Percentiles rank a stretch among this genome's conserved stretches.
Conservation (phyloP, 306 rosid species). For the Rosa rugosa region DNA sequence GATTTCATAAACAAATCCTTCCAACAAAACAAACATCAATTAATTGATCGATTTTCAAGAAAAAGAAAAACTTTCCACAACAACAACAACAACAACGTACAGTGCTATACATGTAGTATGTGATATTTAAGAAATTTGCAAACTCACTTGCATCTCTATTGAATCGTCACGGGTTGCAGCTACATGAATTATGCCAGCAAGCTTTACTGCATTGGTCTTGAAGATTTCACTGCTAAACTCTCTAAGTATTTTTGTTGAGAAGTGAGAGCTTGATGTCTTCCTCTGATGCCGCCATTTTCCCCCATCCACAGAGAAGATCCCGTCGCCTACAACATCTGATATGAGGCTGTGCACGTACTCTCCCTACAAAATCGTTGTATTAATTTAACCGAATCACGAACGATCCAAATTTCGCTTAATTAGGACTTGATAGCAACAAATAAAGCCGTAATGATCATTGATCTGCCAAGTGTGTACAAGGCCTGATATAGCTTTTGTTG, state of each 20-base stretch:
- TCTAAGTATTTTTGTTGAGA: conserved; percentile 27
- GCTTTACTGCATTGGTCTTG: conserved; percentile 22
- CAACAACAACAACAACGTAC: too few relatives aligned
- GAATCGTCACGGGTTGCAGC: conserved; percentile 7
- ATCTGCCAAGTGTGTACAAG: too few relatives aligned
- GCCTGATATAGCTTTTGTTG: too few relatives aligned
- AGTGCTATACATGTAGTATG: too few relatives aligned
- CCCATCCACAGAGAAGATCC: conserved; percentile 32
- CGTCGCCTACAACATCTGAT: conserved; percentile 18
- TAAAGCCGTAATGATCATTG: too few relatives aligned
- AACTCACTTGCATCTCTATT: conserved; percentile 30
- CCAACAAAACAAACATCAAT: background rate
- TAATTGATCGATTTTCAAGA: too few relatives aligned
- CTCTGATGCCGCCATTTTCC: conserved; percentile 40
- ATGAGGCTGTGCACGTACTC: conserved; percentile 14
- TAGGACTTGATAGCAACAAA: too few relatives aligned
- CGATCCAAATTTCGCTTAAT: too few relatives aligned
- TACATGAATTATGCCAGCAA: conserved; percentile 25
- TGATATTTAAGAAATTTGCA: too few relatives aligned
- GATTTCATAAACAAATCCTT: conserved; percentile 32
- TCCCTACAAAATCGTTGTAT: conserved; percentile 13
- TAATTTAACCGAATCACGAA: too few relatives aligned
- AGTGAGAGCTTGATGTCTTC: conserved; percentile 31
- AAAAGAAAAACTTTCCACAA: too few relatives aligned
- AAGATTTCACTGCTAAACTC: conserved; percentile 29